Base-by-base conservation (phyloP, 805 yeast species). In the Metschnikowia lachancei region DNA sequence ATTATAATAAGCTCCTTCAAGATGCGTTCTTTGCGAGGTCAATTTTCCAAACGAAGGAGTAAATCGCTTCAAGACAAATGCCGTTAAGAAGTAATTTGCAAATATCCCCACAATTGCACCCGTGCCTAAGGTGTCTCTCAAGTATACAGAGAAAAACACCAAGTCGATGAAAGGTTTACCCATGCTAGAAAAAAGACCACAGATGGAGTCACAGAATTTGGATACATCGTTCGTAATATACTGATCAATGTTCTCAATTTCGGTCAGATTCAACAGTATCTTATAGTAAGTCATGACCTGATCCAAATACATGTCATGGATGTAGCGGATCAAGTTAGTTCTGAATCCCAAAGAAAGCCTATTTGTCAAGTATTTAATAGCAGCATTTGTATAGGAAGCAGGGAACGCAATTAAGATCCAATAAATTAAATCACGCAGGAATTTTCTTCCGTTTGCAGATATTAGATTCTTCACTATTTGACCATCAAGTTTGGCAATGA, bases 341-440 rank as follows among this genome's bases (percentile, higher is more conserved):
- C 97, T 80, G 71, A 91, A 91, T 57, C 87, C 87, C 44, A 89
- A 74, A 11, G 95, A 81, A 48, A 91, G 69, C 56, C 87, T 77
- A 58, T 83, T 80, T 45, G 90, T 87, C 55, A 91, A 68, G 58
- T 78, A 87, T 61, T 85, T 87, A 61, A 91, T 91, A 47, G 92
- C 90, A 39, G 96, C 85, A 65, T 91, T 91, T 28, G 96, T 86
- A 64, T 88, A 91, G 2, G 94, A 83, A 0, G 97, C 95, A 2
- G 98, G 98, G 51, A 91, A 81, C 0, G 97, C 97, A 60, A 91
- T 82, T 49, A 87, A 66, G 48, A 91, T 80, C 97, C 97, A 91
- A 64, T 86, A 85, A 9, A 81, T 76, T 63, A 91, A 72, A 62
- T 91, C 96, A 49, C 87, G 72, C 34, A 82, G 63, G 57, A 91